Percentiles rank a stretch among this genome's conserved stretches.
These are phyloP conservation scores for Leucoagaricus sp. DNA, from an alignment of 1,284 basidiomycete genomes.

Conservation along the genomic window DNA sequence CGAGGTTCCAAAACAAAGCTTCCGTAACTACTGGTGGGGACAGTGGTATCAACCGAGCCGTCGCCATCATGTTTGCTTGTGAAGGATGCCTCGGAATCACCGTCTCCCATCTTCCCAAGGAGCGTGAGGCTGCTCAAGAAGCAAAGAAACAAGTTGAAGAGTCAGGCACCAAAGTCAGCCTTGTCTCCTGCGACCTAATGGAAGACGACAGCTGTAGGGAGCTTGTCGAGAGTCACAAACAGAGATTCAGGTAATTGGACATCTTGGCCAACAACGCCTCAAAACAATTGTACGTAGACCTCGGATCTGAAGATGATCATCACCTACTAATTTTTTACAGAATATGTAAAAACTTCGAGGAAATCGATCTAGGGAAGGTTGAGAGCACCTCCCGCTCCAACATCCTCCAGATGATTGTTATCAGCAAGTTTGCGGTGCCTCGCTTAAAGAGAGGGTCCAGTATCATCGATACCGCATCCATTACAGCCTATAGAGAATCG, in stretches of 20 bases:
- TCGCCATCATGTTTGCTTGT: slow-evolving; percentile 61
- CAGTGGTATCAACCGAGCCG: slow-evolving; percentile 60
- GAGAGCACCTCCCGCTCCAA: slow-evolving; percentile 58
- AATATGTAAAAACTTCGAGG: slow-evolving; percentile 37
- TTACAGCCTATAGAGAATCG: slow-evolving; percentile 55
- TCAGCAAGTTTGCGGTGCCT: slow-evolving; percentile 56
- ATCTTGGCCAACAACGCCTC: slow-evolving; percentile 68
- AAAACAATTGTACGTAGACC: slow-evolving; percentile 49
- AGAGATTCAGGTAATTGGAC: slow-evolving; percentile 49
- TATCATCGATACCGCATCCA: slow-evolving; percentile 67
- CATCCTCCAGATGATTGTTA: slow-evolving; percentile 57
- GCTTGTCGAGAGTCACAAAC: slow-evolving; percentile 52
- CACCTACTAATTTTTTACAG: slow-evolving; percentile 15
- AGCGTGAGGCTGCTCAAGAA: slow-evolving; percentile 56
- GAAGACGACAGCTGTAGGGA: slow-evolving; percentile 37
- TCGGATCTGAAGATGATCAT: too few relatives aligned
- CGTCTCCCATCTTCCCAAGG: slow-evolving; percentile 60
- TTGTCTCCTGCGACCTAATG: slow-evolving; percentile 51
- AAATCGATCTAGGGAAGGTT: slow-evolving; percentile 52
- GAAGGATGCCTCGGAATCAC: slow-evolving; percentile 63
- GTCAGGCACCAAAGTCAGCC: slow-evolving; percentile 41
- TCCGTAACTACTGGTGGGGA: slow-evolving; percentile 59
- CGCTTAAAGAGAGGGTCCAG: slow-evolving; percentile 60
- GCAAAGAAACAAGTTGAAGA: slow-evolving; percentile 49
- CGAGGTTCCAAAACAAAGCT: slow-evolving; percentile 52